Evolutionary conservation across 2,329 filamentous ascomycete species (phyloP).

Genomic region (Neodidymelliopsis sp.): DNA sequence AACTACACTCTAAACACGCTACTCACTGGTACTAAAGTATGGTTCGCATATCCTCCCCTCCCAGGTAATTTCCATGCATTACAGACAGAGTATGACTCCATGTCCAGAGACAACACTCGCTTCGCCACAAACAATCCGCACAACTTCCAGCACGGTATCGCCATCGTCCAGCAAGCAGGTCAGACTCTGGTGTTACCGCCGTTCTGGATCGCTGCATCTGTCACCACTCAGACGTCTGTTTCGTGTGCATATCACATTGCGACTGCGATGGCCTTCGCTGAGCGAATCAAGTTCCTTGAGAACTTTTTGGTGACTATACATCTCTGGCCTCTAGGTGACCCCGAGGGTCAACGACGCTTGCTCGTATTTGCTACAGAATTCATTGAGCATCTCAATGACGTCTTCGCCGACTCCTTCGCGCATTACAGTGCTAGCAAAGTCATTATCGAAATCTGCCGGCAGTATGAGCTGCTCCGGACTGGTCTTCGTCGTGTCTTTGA

Average conservation of each 20-base stretch:
- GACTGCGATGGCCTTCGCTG: slow-evolving; percentile 8
- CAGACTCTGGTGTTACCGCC: slow-evolving; percentile 18
- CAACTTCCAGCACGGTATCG: slow-evolving; percentile 18
- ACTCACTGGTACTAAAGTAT: slow-evolving; percentile 20
- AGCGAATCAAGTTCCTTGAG: slow-evolving; percentile 8
- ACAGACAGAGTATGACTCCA: neutral
- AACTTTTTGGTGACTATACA: slow-evolving; percentile 4
- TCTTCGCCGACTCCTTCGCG: slow-evolving; percentile 7
- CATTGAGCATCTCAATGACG: neutral
- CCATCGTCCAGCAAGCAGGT: slow-evolving; percentile 21
- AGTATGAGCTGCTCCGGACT: neutral
- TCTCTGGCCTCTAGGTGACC: neutral
- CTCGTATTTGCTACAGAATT: slow-evolving; percentile 9
- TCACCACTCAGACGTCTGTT: slow-evolving; percentile 10
- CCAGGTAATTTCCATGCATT: slow-evolving; percentile 4
- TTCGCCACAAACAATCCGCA: neutral
- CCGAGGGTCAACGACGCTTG: slow-evolving; percentile 1
- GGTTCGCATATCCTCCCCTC: slow-evolving; percentile 14
- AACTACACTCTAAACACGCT: slow-evolving; percentile 15
- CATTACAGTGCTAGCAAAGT: slow-evolving; percentile 5
- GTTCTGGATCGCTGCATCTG: slow-evolving; percentile 14
- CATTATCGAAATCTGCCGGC: slow-evolving; percentile 5
- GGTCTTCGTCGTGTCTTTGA: neutral
- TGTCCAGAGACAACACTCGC: neutral
- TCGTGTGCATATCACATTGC: slow-evolving; percentile 14